phyloP scores from a whole-genome alignment of 371 early-diverging fungal species.

The Syncephalis fuscata region DNA sequence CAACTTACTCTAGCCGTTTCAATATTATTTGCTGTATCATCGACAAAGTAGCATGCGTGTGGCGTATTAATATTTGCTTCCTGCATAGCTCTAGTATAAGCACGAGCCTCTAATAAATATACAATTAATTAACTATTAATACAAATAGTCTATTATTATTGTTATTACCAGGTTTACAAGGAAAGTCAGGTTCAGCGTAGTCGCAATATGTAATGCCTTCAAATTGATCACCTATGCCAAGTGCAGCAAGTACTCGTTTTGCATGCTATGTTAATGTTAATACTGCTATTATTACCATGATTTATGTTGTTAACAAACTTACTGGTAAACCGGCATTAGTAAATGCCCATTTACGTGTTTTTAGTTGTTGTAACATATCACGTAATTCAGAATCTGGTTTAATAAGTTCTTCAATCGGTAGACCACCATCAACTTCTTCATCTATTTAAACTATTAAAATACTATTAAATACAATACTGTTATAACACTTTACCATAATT shows the following conservation, averaged over 20 bases:
- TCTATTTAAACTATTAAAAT: constrained; percentile 14
- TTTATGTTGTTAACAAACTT: too few relatives aligned
- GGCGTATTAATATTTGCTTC: constrained; percentile 42
- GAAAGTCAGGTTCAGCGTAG: constrained; percentile 45
- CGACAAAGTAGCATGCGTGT: constrained; percentile 49
- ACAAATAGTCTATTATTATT: not conserved
- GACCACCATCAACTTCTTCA: constrained; percentile 44
- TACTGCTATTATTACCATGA: too few relatives aligned
- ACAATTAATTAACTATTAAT: not conserved
- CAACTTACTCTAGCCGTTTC: constrained; percentile 32
- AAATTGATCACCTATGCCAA: constrained; percentile 57
- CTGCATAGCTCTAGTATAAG: constrained; percentile 46
- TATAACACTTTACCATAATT: constrained; percentile 24
- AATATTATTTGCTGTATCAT: constrained; percentile 52
- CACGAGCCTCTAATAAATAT: constrained; percentile 13
- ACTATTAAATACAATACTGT: not conserved
- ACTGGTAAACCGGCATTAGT: constrained; percentile 63
- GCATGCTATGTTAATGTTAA: constrained; percentile 31
- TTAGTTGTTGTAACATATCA: constrained; percentile 34
- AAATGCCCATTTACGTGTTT: constrained; percentile 59
- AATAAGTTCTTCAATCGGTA: constrained; percentile 50
- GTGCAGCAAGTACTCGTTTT: constrained; percentile 33
- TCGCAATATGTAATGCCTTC: constrained; percentile 68
- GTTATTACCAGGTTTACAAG: constrained; percentile 53
- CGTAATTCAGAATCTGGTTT: constrained; percentile 39